Evolutionary conservation across 2,329 filamentous ascomycete genomes (phyloP).

Genomic region (Claviceps sp.): DNA sequence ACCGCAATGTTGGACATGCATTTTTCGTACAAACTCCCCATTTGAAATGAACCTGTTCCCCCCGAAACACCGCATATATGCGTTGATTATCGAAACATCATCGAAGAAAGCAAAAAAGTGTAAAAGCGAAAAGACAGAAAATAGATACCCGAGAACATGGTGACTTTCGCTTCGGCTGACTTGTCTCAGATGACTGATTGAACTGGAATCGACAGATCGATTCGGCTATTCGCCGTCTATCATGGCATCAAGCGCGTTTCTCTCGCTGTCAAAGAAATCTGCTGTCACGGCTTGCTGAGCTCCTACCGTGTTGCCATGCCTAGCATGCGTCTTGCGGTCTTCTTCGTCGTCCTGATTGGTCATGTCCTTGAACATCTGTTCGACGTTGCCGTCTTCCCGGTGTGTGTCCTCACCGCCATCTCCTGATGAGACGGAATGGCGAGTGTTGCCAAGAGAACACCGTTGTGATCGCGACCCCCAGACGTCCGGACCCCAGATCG

Average conservation of each 20-base stretch:
- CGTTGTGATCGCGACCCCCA: conserved; percentile 23
- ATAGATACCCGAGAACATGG: not conserved
- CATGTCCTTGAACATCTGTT: conserved; percentile 43
- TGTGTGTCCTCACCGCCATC: conserved; percentile 19
- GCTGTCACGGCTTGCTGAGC: conserved; percentile 20
- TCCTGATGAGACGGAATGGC: conserved; percentile 14
- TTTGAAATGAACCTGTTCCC: no score
- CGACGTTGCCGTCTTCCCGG: conserved; percentile 33
- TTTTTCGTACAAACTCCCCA: no score
- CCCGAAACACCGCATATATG: no score
- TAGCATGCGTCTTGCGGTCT: conserved; percentile 22
- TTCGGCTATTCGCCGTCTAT: conserved; percentile 26
- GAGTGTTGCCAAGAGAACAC: conserved; percentile 16
- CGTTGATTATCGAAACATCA: not conserved
- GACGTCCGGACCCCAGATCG: conserved; percentile 35
- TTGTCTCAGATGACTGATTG: no score
- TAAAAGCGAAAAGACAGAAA: not conserved
- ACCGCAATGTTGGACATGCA: no score
- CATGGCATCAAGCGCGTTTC: conserved; percentile 32
- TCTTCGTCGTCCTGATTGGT: conserved; percentile 38
- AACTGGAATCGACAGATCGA: not conserved
- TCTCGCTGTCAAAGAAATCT: conserved; percentile 30
- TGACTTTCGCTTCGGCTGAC: not conserved
- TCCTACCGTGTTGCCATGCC: conserved; percentile 16
- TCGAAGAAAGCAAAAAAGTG: not conserved